Evolutionary conservation across 768 basidiomycete genomes (phyloP), one percentile per base, ranked within the genome.

Genomic region (Floccularia luteovirens): DNA sequence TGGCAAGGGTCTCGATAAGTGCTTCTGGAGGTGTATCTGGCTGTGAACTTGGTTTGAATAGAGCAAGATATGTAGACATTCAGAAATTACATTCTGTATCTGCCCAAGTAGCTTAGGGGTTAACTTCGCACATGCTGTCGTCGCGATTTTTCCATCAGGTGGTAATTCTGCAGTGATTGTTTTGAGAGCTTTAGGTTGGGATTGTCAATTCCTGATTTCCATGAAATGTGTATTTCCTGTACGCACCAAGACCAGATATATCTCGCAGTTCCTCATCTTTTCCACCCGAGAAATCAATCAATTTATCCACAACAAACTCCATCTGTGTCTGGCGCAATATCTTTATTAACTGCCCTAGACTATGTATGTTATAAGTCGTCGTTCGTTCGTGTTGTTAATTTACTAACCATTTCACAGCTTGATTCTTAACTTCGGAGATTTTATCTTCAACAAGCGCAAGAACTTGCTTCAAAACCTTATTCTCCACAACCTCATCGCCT

Each of bases 381-480:
- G 16, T 21, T n/a, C 13, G 12, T 23, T n/a, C 6, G 19, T n/a
- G n/a, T 32, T 2, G 24, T 17, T 17, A 25, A 31, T n/a, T 35
- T 24, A 57, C 74, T 39, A 50, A 88, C 94, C 91, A 93, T 67
- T 93, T 91, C 8, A 96, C 94, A 2, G 91, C 90, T 58, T 90
- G 85, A 54, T 96, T 96, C 70, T 98, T 98, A 48, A 98, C 96
- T 67, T 99, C 96, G 5, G 91, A 91, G 49, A 93, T 97, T 62
- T 83, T 85, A 64, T 99, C 96, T 55, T 89, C 86, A 3, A 97
- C 83, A 14, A 97, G 74, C 24, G 77, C 69, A 31, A 97, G 69
- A 1, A 98, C 91, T 57, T 86, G 80, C 30, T 76, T 77, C 34
- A 94, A 71, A 37, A 94, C 80, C 56, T 85, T 87, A 57, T 69